Percentiles rank a stretch among this genome's conserved stretches.
Conservation (phyloP, 257 asterid genomes). For the Eucommia ulmoides region DNA sequence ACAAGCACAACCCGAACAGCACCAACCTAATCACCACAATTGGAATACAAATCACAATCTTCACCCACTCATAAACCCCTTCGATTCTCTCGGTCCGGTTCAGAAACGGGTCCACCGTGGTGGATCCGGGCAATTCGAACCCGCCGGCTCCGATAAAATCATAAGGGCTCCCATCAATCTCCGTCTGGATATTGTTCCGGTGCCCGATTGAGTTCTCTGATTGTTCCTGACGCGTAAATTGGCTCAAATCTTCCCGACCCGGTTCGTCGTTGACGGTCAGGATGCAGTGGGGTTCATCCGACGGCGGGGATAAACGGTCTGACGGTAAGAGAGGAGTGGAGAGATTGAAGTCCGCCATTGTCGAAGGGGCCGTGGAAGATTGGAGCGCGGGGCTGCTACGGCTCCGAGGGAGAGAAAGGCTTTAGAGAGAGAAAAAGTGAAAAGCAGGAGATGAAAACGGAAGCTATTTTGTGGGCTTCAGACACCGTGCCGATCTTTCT, state of each 20-base stretch:
- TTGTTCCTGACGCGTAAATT: background rate
- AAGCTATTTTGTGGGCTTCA: no score
- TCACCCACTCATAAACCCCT: conserved; percentile 86
- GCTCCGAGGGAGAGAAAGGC: no score
- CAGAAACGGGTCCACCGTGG: conserved; percentile 70
- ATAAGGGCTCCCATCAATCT: conserved; percentile 33
- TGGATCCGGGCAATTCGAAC: conserved; percentile 51
- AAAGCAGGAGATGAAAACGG: no score
- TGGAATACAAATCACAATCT: conserved; percentile 69
- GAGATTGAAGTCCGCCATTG: conserved; percentile 30
- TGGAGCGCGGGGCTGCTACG: no score
- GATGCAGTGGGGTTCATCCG: background rate
- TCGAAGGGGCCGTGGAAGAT: no score
- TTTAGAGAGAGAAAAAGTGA: no score
- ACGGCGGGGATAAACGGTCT: background rate
- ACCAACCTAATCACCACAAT: conserved; percentile 50
- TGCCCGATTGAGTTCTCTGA: background rate
- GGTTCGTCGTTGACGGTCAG: background rate
- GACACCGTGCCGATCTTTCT: no score
- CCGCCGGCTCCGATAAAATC: conserved; percentile 52
- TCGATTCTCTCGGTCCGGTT: conserved; percentile 51
- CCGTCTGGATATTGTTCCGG: conserved; percentile 1
- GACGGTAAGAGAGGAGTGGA: conserved; percentile 43
- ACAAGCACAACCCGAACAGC: conserved; percentile 50
- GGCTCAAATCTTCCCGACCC: background rate